Base-by-base conservation (phyloP, 257 asterid genomes). In the Primulina huaijiensis region DNA sequence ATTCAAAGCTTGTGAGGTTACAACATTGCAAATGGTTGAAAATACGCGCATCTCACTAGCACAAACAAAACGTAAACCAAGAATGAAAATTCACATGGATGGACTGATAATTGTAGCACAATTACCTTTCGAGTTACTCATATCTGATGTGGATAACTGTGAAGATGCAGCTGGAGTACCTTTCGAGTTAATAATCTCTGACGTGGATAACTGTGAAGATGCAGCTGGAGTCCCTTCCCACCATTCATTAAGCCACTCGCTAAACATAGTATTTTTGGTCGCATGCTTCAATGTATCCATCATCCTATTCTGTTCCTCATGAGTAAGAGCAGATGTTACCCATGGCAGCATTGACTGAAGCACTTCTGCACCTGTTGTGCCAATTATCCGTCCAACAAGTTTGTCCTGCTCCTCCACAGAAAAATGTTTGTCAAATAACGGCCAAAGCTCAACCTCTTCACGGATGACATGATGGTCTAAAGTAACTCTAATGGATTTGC, bases 171-270 rank as follows among this genome's bases (percentile, higher is more conserved):
- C 80, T 60, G 87, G 79, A 76, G 79, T 80, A 68, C 88, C 95
- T 78, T 83, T 82, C 62, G 92, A 75, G 52, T 69, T 60, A 63
- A 74, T 73, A 69, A 70, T 74, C 69, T 84, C 87, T 46, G 95
- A 82, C 50, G 87, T 78, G 53, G 90, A 80, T 69, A 64, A 66
- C 70, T 72, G 82, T 31, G 89, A 82, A 21, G 83, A 68, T 70
- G 79, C 69, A 23, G 81, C 80, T 60, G 87, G 79, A 76, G 79
- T 80, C 70, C 88, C 95, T 78, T 83, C 92, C 98, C 98, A 93
- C 98, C 98, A 93, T 79, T 93, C 98, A 80, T 93, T 72, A 59
- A 93, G 95, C 98, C 98, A 93, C 84, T 93, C 97, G 62, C 89
- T 85, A 77, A 93, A 93, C 98, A 93, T 93, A 29, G 98, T 93